Base-by-base conservation (phyloP, 495 filamentous ascomycete genomes). In the Aspergillus egyptiacus region DNA sequence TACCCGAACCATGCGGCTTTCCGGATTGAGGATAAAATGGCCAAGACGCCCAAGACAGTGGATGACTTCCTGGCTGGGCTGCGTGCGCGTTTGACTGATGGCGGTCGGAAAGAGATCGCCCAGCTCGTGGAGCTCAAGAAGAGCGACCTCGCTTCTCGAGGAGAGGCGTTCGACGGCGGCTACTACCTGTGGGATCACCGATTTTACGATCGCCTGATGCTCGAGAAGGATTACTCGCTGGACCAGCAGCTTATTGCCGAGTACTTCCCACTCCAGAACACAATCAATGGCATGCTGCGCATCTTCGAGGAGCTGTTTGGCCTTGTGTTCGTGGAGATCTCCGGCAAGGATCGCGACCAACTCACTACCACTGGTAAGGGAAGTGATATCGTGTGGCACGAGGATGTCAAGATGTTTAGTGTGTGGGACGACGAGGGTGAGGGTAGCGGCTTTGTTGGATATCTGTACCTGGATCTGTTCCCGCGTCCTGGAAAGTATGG, bases 291-390 rank as follows among this genome's bases (percentile, higher is more conserved):
- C 48, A 98, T 97, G 94, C 79, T 98, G 44, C 73, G 82, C 59
- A 95, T 96, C 57, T 97, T 98, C 55, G 91, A 97, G 67, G 74
- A 89, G 62, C 75, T 98, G 0, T 95, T 98, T 55, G 93, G 93
- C 18, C 72, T 98, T 8, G 85, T 83, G 13, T 97, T 98, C 58
- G 84, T 97, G 20, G 83, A 96, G 71, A 74, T 97, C 38, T 66
- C 67, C 14, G 81, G 77, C 33, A 68, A 77, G 42, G 80, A 83
- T 51, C 73, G 83, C 9, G 69, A 76, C 15, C 57, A 66, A 13
- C 59, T 86, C 20, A 72, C 79, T 14, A 65, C 78, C 4, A 71
- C 75, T 8, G 78, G 79, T 37, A 78, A 82, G 53, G 81, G 82
- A 11, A 65, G 68, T 25, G 81, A 86, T 51, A 81, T 86, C 50